These are phyloP conservation scores for Calonectria pseudoturangicola DNA, from an alignment of 2,329 filamentous ascomycete genomes.

Conservation along the genomic window DNA sequence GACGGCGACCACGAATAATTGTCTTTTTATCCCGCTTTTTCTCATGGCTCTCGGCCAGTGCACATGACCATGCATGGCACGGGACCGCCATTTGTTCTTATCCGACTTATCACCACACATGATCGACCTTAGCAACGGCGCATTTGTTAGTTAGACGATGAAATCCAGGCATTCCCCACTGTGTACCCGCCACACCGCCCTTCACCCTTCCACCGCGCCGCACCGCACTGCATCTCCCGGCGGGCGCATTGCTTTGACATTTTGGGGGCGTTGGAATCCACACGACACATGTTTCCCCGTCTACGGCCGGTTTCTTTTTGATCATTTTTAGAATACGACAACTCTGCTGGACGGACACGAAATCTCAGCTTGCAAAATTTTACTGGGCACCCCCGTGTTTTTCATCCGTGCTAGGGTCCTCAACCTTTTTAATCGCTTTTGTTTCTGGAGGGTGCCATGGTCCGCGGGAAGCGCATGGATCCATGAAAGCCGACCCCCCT, in stretches of 20 bases:
- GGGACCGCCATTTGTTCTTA: constrained; percentile 27
- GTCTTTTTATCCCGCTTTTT: constrained; percentile 6
- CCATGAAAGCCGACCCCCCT: constrained; percentile 25
- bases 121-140: constrained; percentile 25
- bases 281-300: constrained; percentile 23
- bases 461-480: constrained; percentile 29
- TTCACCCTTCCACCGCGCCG: constrained; percentile 23
- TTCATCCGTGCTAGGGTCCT: constrained; percentile 20
- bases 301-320: constrained; percentile 24
- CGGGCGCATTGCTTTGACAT: constrained; percentile 27
- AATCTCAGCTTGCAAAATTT: constrained; percentile 4
- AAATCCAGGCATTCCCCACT: constrained; percentile 14
- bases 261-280: background rate
- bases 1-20: constrained; percentile 63
- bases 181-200: constrained; percentile 15
- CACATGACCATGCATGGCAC: constrained; percentile 32
- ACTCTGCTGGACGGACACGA: constrained; percentile 26
- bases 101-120: constrained; percentile 30
- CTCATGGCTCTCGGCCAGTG: constrained; percentile 19
- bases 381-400: constrained; percentile 22
- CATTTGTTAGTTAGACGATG: constrained; percentile 31
- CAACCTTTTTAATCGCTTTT: constrained; percentile 26
- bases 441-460: constrained; percentile 25
- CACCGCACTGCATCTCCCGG: constrained; percentile 5
- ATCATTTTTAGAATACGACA: constrained; percentile 34